These are phyloP conservation scores for Camellia japonica DNA, from an alignment of 148 eudicot species.

Conservation along the genomic window DNA sequence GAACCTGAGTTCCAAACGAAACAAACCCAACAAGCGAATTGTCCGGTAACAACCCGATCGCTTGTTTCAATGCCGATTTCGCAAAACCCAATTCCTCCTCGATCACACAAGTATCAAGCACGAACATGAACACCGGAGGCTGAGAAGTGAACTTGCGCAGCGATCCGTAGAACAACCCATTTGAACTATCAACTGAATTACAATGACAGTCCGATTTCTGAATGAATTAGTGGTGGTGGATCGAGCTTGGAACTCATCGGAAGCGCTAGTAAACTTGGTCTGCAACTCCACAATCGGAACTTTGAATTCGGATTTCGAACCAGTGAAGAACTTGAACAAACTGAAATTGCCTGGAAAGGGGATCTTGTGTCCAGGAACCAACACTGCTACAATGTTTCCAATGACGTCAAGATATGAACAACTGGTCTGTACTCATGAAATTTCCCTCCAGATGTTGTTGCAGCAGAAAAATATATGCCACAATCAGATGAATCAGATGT, in stretches of 20 bases:
- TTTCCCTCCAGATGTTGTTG: too few species aligned
- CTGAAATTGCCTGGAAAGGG: neutral
- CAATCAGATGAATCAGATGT: too few species aligned
- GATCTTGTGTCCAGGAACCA: too few species aligned
- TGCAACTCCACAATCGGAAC: constrained; percentile 7
- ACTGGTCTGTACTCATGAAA: too few species aligned
- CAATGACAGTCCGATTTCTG: constrained; percentile 10
- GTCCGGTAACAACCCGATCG: constrained; percentile 66
- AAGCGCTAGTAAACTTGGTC: neutral
- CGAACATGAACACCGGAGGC: constrained; percentile 54
- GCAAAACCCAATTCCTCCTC: constrained; percentile 86
- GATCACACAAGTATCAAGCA: too few species aligned
- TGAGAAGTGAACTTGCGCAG: too few species aligned
- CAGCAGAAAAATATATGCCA: too few species aligned
- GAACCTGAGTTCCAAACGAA: constrained; percentile 90
- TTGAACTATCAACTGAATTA: too few species aligned
- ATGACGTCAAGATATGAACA: too few species aligned
- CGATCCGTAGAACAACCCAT: too few species aligned
- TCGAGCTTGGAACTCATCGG: neutral
- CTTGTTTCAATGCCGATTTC: constrained; percentile 64
- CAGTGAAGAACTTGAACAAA: neutral
- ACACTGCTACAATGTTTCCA: too few species aligned
- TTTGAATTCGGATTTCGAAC: neutral
- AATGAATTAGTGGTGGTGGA: neutral
- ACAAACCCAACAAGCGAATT: constrained; percentile 79